Evolutionary conservation across 352 stramenopile species (phyloP), one percentile per base, ranked within the genome.

Genomic region (Pythium chondricola): DNA sequence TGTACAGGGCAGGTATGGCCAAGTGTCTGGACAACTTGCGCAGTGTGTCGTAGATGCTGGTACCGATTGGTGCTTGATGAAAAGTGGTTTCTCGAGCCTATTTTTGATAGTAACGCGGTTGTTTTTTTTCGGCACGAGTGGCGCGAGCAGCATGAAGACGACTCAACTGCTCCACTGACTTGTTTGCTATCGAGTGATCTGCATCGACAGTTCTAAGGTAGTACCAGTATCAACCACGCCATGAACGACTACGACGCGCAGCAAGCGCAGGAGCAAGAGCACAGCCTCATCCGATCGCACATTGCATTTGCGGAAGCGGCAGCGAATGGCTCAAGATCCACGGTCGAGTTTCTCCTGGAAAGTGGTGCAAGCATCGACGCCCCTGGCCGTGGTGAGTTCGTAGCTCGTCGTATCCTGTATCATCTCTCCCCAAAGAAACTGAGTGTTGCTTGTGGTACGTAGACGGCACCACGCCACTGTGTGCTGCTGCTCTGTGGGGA

Each of bases 381-480:
- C 6, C 62, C 62, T 31, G 62, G 62, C 17, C 50, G 49, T 50
- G 61, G 60, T 68, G n/a, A 13, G 36, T 18, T n/a, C n/a, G n/a
- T 36, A 18, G 4, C n/a, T 29, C n/a, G 21, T 11, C 14, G 1
- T 31, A 22, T 4, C 3, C 7, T 33, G 29, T 33, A 51, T 13
- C 27, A 14, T 18, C 13, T 20, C 38, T 21, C 43, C 16, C 27
- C 1, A 46, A 2, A 13, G 25, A n/a, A 21, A 17, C 20, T 29
- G 26, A 45, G 10, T 29, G 2, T 30, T 39, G 11, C n/a, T 4
- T 24, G 24, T 27, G 41, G 41, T 7, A 13, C 17, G 17, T 48
- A 69, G 62, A 71, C 45, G 63, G 63, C 3, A 71, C 63, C 2
- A 71, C 63, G 27, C 50, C 63, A 9, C 21, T 71, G n/a, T 71